Conservation (phyloP, 345 rosid genomes). For the Pistacia integerrima region DNA sequence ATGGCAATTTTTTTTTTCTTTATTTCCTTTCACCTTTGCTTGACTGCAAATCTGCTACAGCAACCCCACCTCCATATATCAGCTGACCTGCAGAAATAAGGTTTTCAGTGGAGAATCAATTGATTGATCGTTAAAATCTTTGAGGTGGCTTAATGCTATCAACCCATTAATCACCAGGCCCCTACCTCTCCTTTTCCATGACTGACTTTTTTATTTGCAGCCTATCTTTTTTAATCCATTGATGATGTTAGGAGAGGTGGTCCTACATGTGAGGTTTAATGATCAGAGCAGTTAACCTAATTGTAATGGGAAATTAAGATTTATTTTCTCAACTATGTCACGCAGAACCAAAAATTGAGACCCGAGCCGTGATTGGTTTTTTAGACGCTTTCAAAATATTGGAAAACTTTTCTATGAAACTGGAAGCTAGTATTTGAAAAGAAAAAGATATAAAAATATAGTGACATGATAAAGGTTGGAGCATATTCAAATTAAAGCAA, state of each 20-base stretch:
- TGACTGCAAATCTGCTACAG: not conserved
- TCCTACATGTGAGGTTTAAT: constrained; percentile 10
- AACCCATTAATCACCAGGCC: constrained; percentile 13
- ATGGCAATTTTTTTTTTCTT: not conserved
- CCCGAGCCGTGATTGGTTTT: constrained; percentile 11
- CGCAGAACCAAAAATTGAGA: not conserved
- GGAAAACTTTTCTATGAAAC: not conserved
- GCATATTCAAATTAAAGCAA: no score
- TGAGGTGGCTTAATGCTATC: constrained; percentile 3
- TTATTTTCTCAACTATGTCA: not conserved
- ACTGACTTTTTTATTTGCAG: constrained; percentile 18
- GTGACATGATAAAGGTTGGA: not conserved
- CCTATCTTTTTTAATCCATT: not conserved
- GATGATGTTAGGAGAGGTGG: constrained; percentile 13
- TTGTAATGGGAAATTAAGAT: not conserved
- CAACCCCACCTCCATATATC: constrained; percentile 26
- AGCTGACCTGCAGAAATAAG: not conserved
- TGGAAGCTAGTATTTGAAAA: not conserved
- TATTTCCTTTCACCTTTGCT: not conserved
- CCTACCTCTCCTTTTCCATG: not conserved
- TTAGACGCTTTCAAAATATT: not conserved
- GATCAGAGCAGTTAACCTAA: constrained; percentile 14
- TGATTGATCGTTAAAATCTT: not conserved
- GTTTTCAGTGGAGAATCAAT: constrained; percentile 6
- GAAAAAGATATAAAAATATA: no score